Percentiles rank a stretch among this genome's conserved stretches.
Conservation (phyloP, 2,329 filamentous ascomycete genomes). For the Neofusicoccum kwambonambiense region DNA sequence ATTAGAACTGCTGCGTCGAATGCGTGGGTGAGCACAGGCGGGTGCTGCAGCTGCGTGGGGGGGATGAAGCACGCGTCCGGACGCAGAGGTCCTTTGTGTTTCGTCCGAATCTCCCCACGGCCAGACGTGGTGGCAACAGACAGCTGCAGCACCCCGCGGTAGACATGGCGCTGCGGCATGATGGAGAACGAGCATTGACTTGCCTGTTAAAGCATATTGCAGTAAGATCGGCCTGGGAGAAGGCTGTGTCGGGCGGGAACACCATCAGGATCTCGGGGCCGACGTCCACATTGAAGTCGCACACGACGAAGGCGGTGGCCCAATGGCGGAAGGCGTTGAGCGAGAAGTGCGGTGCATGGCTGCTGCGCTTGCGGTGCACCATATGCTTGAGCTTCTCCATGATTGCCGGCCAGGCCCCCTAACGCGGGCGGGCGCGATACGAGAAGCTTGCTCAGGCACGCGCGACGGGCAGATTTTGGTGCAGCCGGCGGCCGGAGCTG, state of each 20-base stretch:
- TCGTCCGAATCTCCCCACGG: too few species aligned
- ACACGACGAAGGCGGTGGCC: constrained; percentile 43
- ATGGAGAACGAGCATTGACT: not conserved
- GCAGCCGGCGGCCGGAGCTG: not conserved
- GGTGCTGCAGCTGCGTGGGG: too few species aligned
- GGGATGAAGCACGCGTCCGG: too few species aligned
- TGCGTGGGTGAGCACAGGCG: too few species aligned
- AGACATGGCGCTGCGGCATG: not conserved
- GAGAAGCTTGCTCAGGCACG: not conserved
- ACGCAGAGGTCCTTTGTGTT: too few species aligned
- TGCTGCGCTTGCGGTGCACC: constrained; percentile 22
- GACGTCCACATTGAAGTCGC: constrained; percentile 46
- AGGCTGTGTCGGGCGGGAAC: constrained; percentile 39
- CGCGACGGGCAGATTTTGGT: not conserved
- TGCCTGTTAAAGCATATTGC: constrained; percentile 46
- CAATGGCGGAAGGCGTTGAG: constrained; percentile 35
- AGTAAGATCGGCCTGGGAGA: constrained; percentile 38
- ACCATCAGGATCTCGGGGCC: constrained; percentile 43
- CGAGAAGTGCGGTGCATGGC: not conserved
- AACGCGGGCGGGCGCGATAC: not conserved
- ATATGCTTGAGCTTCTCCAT: constrained; percentile 39
- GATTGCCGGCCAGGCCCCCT: constrained; percentile 6
- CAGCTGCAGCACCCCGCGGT: not conserved
- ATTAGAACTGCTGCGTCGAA: not conserved
- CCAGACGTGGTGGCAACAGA: too few species aligned